phyloP scores from a whole-genome alignment of 2,329 filamentous ascomycete genomes.

The Clonostachys solani region DNA sequence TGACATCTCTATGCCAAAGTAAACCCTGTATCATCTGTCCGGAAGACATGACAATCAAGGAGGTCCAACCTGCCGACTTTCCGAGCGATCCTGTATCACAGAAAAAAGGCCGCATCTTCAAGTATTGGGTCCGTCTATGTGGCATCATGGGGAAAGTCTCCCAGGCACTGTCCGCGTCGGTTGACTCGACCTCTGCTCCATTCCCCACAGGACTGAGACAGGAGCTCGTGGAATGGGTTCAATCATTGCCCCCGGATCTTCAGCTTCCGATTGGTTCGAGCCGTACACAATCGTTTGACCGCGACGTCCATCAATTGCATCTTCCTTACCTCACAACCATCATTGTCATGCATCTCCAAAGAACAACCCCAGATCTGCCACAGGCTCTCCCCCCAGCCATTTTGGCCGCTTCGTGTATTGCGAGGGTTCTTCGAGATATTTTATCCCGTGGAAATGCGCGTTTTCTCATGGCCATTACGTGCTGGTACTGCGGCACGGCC shows the following conservation, averaged over 20 bases:
- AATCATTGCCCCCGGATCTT: conserved; percentile 22
- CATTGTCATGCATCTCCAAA: conserved; percentile 29
- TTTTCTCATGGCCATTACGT: conserved; percentile 35
- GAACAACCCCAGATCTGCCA: conserved; percentile 26
- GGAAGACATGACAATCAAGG: no score
- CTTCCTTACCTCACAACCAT: conserved; percentile 34
- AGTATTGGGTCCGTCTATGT: no score
- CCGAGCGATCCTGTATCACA: no score
- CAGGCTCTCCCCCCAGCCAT: conserved; percentile 27
- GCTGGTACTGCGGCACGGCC: conserved; percentile 35
- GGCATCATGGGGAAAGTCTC: no score
- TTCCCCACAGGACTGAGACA: conserved; percentile 11
- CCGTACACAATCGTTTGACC: conserved; percentile 24
- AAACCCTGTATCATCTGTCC: no score
- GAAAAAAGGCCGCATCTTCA: no score
- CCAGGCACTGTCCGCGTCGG: no score
- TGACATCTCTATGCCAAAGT: no score
- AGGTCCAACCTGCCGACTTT: no score
- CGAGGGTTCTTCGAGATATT: conserved; percentile 29
- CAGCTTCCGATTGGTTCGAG: conserved; percentile 20
- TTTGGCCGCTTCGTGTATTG: conserved; percentile 29
- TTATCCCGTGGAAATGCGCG: conserved; percentile 28
- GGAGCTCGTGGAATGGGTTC: conserved; percentile 27
- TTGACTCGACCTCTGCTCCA: no score
- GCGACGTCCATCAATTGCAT: conserved; percentile 34